Conservation (phyloP, 257 asterid genomes). For the Marsdenia floribunda region DNA sequence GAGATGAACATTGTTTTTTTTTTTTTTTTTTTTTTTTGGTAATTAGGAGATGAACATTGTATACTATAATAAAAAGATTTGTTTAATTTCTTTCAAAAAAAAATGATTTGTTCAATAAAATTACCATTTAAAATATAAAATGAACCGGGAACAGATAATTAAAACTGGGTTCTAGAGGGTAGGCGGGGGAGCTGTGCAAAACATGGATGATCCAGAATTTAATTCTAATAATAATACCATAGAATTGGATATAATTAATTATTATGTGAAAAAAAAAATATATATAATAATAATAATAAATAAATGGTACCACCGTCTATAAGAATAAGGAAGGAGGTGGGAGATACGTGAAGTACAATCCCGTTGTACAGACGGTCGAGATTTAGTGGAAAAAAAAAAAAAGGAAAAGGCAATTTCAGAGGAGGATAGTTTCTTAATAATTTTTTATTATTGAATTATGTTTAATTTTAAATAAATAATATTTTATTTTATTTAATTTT, state of each 20-base stretch:
- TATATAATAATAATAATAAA: no score
- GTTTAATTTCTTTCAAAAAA: no score
- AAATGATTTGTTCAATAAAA: slow-evolving; percentile 17
- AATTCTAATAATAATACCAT: neutral
- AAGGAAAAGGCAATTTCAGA: no score
- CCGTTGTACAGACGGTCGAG: slow-evolving; percentile 31
- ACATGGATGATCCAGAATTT: slow-evolving; percentile 35
- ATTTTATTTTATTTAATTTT: no score
- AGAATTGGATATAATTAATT: neutral
- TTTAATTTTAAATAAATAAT: no score
- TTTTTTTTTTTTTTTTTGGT: no score
- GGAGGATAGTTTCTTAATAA: no score
- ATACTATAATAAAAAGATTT: no score
- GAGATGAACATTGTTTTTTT: slow-evolving; percentile 11
- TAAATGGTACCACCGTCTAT: neutral
- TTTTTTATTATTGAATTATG: no score
- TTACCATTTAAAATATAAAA: slow-evolving; percentile 1
- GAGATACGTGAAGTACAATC: slow-evolving; percentile 37
- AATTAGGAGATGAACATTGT: slow-evolving; percentile 12
- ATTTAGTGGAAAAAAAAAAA: slow-evolving; percentile 4
- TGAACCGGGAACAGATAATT: slow-evolving; percentile 23
- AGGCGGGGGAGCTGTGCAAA: slow-evolving; percentile 33
- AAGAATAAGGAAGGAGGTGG: slow-evolving; percentile 15
- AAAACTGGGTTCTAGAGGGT: slow-evolving; percentile 30
- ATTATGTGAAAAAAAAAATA: no score